Percentiles rank a stretch among this genome's conserved stretches.
Evolutionary conservation across 208 protist genomes (phyloP).

Genomic region (Wallacemonas sp.): DNA sequence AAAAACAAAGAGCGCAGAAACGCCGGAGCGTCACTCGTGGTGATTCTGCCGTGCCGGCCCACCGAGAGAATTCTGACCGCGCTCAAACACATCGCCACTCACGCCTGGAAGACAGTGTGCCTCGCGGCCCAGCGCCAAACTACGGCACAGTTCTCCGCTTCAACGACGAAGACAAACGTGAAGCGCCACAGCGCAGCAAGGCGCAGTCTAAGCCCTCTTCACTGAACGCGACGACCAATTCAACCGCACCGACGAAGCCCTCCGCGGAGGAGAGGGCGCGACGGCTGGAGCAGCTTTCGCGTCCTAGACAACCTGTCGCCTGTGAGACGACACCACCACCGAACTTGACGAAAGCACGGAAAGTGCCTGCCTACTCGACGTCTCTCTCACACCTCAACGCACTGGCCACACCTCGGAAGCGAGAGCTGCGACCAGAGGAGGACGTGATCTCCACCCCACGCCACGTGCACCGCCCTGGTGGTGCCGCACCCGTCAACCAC

Average conservation of each 20-base stretch:
- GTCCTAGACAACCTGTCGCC: constrained; percentile 19
- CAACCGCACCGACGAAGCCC: neutral
- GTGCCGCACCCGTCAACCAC: neutral
- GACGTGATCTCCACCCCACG: neutral
- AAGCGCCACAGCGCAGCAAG: neutral
- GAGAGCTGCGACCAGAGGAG: neutral
- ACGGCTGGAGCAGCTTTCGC: constrained; percentile 31
- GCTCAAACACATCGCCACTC: constrained; percentile 17
- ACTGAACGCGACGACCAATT: neutral
- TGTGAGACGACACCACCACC: neutral
- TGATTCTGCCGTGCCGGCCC: no score
- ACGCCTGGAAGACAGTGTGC: constrained; percentile 21
- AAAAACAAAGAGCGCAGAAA: constrained; percentile 18
- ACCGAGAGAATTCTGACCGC: no score
- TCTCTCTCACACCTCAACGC: constrained; percentile 12
- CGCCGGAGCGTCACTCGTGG: neutral
- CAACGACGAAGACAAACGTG: neutral
- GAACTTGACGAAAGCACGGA: neutral
- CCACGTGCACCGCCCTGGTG: neutral
- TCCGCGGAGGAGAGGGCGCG: neutral
- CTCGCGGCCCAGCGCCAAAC: constrained; percentile 1
- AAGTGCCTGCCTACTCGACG: neutral
- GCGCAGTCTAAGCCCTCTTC: neutral
- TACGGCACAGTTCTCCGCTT: constrained; percentile 1
- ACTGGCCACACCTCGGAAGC: constrained; percentile 20